phyloP scores from a whole-genome alignment of 1,284 basidiomycete genomes.

The Ganoderma sinense region DNA sequence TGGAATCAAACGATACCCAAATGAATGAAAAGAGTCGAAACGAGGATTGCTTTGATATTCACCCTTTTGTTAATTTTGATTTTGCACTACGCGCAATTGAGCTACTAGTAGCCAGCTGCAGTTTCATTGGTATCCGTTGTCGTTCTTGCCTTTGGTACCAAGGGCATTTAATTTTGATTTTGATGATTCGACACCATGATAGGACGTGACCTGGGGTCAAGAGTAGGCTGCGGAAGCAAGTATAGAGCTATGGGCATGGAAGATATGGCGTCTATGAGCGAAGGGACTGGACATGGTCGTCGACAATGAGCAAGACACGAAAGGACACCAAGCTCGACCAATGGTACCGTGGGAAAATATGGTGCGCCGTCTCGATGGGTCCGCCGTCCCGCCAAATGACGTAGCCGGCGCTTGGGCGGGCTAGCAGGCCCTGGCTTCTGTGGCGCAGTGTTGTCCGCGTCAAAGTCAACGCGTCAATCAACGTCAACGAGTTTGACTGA shows the following conservation, averaged over 20 bases:
- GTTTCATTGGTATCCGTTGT: not conserved
- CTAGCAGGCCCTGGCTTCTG: no score
- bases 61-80: not conserved
- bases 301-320: not conserved
- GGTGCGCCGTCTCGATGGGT: no score
- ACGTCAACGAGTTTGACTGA: not conserved
- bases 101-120: not conserved
- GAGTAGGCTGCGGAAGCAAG: not conserved
- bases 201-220: not conserved
- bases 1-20: not conserved
- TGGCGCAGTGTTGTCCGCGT: conserved; percentile 1
- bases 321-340: no score
- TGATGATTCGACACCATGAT: not conserved
- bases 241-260: not conserved
- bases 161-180: no score
- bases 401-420: no score
- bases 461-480: not conserved
- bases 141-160: not conserved
- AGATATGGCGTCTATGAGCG: not conserved
- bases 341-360: no score
- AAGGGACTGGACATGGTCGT: not conserved
- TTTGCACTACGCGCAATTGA: not conserved
- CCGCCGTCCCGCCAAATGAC: no score
- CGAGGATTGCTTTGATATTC: not conserved
- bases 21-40: not conserved